These are phyloP conservation scores for Boletales sp. DNA, from an alignment of 768 basidiomycete species.

Conservation along the genomic window DNA sequence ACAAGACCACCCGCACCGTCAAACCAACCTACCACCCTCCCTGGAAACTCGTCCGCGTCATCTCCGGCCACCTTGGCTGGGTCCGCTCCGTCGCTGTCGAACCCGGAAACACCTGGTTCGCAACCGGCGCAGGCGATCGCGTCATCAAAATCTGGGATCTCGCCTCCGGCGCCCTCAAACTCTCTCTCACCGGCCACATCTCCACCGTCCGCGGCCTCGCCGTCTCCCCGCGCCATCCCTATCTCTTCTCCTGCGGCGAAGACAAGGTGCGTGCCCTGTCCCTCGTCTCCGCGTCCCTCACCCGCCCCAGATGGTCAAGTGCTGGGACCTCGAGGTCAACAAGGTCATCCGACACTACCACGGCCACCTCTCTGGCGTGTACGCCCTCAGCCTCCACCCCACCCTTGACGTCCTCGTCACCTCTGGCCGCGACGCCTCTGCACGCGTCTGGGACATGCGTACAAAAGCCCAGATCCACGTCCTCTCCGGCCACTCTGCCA, in stretches of 20 bases:
- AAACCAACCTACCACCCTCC: conserved; percentile 95
- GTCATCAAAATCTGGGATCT: conserved; percentile 99
- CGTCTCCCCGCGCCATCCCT: conserved; percentile 90
- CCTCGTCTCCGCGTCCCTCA: neutral
- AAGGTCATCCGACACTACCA: conserved; percentile 99
- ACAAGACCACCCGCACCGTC: conserved; percentile 90
- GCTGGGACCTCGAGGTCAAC: conserved; percentile 98
- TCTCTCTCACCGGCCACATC: conserved; percentile 97
- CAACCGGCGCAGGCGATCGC: conserved; percentile 94
- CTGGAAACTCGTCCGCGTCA: conserved; percentile 96
- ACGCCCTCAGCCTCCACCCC: conserved; percentile 87
- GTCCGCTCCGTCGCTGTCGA: conserved; percentile 95
- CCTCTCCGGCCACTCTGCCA: conserved; percentile 89
- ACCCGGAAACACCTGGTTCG: conserved; percentile 98
- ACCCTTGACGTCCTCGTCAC: conserved; percentile 96
- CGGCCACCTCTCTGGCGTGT: conserved; percentile 98
- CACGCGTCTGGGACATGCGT: conserved; percentile 99
- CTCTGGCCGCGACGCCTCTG: conserved; percentile 92
- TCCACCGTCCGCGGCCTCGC: conserved; percentile 94
- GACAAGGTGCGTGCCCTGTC: conserved; percentile 69
- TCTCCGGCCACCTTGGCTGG: conserved; percentile 98
- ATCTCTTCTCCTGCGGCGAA: conserved; percentile 95
- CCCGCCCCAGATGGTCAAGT: conserved; percentile 88
- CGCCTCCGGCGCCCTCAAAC: conserved; percentile 93
- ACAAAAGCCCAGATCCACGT: conserved; percentile 96